Conservation (phyloP, 2,329 filamentous ascomycete genomes). For the Neophaeococcomyces aloes region DNA sequence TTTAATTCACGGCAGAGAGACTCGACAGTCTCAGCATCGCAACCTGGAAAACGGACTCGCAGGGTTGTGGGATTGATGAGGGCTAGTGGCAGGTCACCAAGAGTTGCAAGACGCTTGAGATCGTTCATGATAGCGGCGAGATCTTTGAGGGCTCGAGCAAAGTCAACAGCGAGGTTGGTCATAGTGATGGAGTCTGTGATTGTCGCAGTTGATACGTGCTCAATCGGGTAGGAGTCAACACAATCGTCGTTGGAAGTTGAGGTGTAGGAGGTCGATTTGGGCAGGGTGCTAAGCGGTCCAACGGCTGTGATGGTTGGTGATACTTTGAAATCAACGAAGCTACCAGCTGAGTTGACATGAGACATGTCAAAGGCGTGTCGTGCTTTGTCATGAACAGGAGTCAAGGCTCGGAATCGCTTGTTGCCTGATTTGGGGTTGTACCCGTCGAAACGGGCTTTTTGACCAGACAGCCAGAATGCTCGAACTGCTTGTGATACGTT, state of each 20-base stretch:
- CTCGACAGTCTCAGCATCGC: slow-evolving; percentile 73
- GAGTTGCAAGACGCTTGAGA: slow-evolving; percentile 59
- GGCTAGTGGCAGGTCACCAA: slow-evolving; percentile 76
- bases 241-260: slow-evolving; percentile 24
- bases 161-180: slow-evolving; percentile 76
- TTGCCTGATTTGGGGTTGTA: slow-evolving; percentile 57
- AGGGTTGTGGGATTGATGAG: slow-evolving; percentile 58
- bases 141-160: slow-evolving; percentile 75
- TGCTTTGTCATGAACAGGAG: slow-evolving; percentile 61
- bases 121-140: slow-evolving; percentile 70
- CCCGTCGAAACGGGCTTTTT: slow-evolving; percentile 80
- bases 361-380: slow-evolving; percentile 51
- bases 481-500: slow-evolving; percentile 91
- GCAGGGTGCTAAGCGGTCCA: slow-evolving; percentile 48
- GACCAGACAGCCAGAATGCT: slow-evolving; percentile 82
- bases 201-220: slow-evolving; percentile 39
- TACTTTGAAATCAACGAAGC: slow-evolving; percentile 78
- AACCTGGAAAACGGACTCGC: slow-evolving; percentile 80
- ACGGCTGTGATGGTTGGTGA: slow-evolving; percentile 85
- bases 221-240: slow-evolving; percentile 13
- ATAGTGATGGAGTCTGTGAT: slow-evolving; percentile 76
- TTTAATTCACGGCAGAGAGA: slow-evolving; percentile 75
- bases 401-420: slow-evolving; percentile 69
- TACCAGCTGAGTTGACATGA: slow-evolving; percentile 50
- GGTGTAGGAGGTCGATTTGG: slow-evolving; percentile 20